Evolutionary conservation across 345 rosid genomes (phyloP).

Genomic region (Physaria fendleri): DNA sequence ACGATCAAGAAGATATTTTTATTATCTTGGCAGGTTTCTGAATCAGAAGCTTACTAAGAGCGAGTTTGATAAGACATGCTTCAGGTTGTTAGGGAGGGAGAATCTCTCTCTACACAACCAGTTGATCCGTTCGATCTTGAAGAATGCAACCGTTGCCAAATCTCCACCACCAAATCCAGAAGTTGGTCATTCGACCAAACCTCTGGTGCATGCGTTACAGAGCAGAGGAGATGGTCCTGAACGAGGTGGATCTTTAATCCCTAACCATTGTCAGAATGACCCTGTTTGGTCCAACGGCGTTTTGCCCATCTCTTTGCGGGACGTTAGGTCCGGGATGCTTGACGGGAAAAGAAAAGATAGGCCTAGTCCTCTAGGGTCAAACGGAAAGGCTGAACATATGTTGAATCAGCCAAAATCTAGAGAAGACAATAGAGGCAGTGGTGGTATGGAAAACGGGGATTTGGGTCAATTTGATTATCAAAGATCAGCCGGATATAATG

Average conservation of each 20-base stretch:
- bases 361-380: conserved; percentile 74
- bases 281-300: conserved; percentile 78
- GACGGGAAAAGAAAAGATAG: conserved; percentile 79
- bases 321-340: conserved; percentile 60
- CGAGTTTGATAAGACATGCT: conserved; percentile 83
- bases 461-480: conserved; percentile 57
- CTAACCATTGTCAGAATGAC: conserved; percentile 50
- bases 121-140: conserved; percentile 68
- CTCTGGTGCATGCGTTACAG: conserved; percentile 27
- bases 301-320: conserved; percentile 44
- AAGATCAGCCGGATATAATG: conserved; percentile 53
- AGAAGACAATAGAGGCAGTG: conserved; percentile 49
- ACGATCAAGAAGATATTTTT: conserved; percentile 69
- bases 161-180: conserved; percentile 52
- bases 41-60: conserved; percentile 77
- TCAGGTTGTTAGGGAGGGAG: conserved; percentile 75
- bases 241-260: conserved; percentile 45
- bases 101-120: conserved; percentile 90
- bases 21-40: conserved; percentile 65
- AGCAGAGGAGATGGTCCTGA: conserved; percentile 41
- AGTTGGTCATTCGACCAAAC: conserved; percentile 40
- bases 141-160: conserved; percentile 68
- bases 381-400: conserved; percentile 67
- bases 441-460: conserved; percentile 60
- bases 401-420: conserved; percentile 41